Base-by-base conservation (phyloP, 495 filamentous ascomycete species). In the Pseudotulostoma volvatum region DNA sequence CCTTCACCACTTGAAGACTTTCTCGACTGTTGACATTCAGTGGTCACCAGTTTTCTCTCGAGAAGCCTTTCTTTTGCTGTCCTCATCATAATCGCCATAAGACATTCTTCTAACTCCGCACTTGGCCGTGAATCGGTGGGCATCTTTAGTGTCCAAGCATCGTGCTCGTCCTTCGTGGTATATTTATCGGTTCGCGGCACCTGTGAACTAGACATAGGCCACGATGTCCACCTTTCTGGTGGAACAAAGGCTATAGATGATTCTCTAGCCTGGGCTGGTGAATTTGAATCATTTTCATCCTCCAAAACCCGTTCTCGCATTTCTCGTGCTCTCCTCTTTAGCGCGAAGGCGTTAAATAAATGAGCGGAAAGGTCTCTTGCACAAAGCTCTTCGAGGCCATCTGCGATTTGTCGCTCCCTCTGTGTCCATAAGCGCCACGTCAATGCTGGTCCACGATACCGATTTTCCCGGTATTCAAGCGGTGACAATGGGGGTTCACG, bases 321-420 rank as follows among this genome's bases (percentile, higher is more conserved):
- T 13, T 44, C 32, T 43, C 44, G 54, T 4, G 57, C 49, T 19
- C 67, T 53, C 9, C 54, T 56, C 47, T 75, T 79, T 33, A 84
- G 53, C 19, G 60, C 64, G 56, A 74, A 74, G 0, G 77, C 67
- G 54, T 86, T 84, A 53, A 81, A 90, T 16, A 93, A 55, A 63
- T 92, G 84, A 19, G 76, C 56, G 1, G 68, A 61, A n/a, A 92
- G 60, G 43, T 93, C 75, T 41, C 66, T 57, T 18, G 71, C 67
- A 11, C 66, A 55, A 19, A 68, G 48, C 7, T 71, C 59, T 25
- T 77, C 62, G 7, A 88, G 54, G 16, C 71, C 68, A 2, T 67
- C 50, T n/a, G 65, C 65, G 1, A 76, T 57, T 13, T 61, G 53
- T 4, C 76, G 61, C 32, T 87, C 83, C 2, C 64, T 46, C 11